Conservation (phyloP, 2,329 filamentous ascomycete species). For the Xylaria sp. region DNA sequence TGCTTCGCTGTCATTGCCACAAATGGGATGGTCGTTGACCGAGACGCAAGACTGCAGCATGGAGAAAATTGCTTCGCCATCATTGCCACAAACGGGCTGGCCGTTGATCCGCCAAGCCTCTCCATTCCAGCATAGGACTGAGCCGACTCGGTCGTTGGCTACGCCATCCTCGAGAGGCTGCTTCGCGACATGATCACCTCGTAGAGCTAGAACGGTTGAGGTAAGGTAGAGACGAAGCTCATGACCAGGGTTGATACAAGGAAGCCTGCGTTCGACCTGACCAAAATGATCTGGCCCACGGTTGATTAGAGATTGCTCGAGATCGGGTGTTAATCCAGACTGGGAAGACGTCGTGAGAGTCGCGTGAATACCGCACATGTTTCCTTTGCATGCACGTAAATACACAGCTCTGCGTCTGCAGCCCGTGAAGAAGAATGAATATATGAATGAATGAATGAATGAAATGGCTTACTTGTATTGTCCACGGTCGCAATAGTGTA, state of each 20-base stretch:
- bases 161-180: slow-evolving; percentile 75
- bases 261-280: slow-evolving; percentile 48
- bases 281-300: slow-evolving; percentile 70
- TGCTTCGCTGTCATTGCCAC: slow-evolving; percentile 79
- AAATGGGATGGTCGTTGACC: too few relatives aligned
- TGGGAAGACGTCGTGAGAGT: slow-evolving; percentile 54
- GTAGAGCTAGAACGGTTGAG: slow-evolving; percentile 90
- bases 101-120: slow-evolving; percentile 85
- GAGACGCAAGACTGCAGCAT: slow-evolving; percentile 50
- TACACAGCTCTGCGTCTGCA: too few relatives aligned
- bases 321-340: slow-evolving; percentile 47
- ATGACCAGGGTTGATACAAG: slow-evolving; percentile 41
- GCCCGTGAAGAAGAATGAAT: slow-evolving; percentile 3
- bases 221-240: slow-evolving; percentile 63
- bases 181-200: slow-evolving; percentile 74
- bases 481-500: background rate
- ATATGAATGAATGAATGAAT: too few relatives aligned
- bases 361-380: slow-evolving; percentile 71
- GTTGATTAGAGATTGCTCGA: slow-evolving; percentile 61
- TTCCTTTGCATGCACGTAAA: slow-evolving; percentile 29
- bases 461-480: too few relatives aligned
- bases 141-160: slow-evolving; percentile 62
- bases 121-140: slow-evolving; percentile 94
- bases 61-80: slow-evolving; percentile 75
- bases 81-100: slow-evolving; percentile 73